Evolutionary conservation across 768 basidiomycete species (phyloP), one percentile per base, ranked within the genome.

Genomic region (Hydnomerulius pinastri): DNA sequence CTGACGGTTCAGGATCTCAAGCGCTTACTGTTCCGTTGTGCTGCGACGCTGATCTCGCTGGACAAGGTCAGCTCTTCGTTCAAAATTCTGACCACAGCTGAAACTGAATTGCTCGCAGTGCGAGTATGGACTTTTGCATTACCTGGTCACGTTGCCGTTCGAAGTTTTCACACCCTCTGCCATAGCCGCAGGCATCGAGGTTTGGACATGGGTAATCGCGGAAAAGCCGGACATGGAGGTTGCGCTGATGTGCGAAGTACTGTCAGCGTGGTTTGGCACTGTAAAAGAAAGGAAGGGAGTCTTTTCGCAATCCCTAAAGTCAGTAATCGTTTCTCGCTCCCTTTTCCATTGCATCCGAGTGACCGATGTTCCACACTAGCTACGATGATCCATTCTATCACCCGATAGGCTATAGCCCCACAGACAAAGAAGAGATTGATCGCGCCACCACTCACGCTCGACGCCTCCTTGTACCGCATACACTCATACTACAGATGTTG

Each of bases 171-270:
- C 90, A 1, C 92, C 94, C 1, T 74, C 90, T 4, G 84, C 93
- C 1, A 82, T 98, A 49, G 80, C 90, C 13, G 82, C 90, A 2
- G 95, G 92, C 0, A 86, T 94, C 36, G 94, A 98, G 63, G 87
- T 88, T 9, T 98, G 97, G 97, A 92, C 89, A 3, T 98, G 95
- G 95, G 79, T 97, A 0, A 87, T 97, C 45, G 83, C 90, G 12
- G 90, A 96, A 64, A 83, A 90, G 51, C 85, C 90, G 0, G 79
- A 80, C 40, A 74, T 88, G 10, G 95, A 98, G 68, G 81, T 94
- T 41, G 82, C 85, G 2, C 68, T 98, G 17, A 87, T 98, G 78
- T 75, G 82, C 4, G 94, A 98, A 60, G 81, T 98, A 43, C 72
- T 91, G 39, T 81, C 90, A 2, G 89, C 90, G 3, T 99, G 97